Evolutionary conservation across 352 stramenopile species (phyloP).

Genomic region (Phytophthora palmivora): DNA sequence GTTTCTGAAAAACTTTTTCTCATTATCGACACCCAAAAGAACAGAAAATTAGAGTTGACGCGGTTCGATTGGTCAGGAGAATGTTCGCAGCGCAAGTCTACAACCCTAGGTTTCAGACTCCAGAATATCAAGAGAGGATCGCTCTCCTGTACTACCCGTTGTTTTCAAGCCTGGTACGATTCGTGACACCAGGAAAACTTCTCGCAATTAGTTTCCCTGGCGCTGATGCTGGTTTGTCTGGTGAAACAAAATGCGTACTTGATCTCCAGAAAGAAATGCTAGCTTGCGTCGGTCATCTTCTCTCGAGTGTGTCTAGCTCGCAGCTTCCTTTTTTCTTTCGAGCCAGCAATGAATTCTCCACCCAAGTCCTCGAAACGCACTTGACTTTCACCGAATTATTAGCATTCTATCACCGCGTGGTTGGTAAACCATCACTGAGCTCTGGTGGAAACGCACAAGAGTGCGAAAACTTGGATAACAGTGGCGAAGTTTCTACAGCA

Average conservation of each 20-base stretch:
- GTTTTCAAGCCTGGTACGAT: slow-evolving; percentile 49
- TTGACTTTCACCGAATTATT: slow-evolving; percentile 55
- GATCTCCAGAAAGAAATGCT: slow-evolving; percentile 70
- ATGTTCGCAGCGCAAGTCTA: slow-evolving; percentile 74
- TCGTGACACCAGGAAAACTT: slow-evolving; percentile 60
- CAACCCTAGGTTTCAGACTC: slow-evolving; percentile 52
- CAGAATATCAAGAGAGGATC: slow-evolving; percentile 63
- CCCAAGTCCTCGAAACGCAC: neutral
- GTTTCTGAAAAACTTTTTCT: slow-evolving; percentile 61
- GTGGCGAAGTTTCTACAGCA: neutral
- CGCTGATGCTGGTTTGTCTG: neutral
- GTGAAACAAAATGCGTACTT: slow-evolving; percentile 14
- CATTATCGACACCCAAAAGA: slow-evolving; percentile 70
- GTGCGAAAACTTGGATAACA: neutral
- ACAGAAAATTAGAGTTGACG: slow-evolving; percentile 61
- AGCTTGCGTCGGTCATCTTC: slow-evolving; percentile 65
- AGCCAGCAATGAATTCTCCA: slow-evolving; percentile 6
- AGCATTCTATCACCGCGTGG: slow-evolving; percentile 56
- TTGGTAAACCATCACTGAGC: slow-evolving; percentile 30
- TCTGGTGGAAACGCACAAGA: neutral
- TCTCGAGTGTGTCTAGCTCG: slow-evolving; percentile 59
- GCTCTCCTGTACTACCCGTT: slow-evolving; percentile 69
- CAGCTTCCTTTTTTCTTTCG: slow-evolving; percentile 58
- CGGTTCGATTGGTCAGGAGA: slow-evolving; percentile 56
- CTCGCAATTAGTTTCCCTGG: slow-evolving; percentile 17